A percentile compares a stretch with the other conserved stretches of the same genome.
Evolutionary conservation across 164 flowering plant genomes (phyloP).

Genomic region (Warburgia ugandensis): DNA sequence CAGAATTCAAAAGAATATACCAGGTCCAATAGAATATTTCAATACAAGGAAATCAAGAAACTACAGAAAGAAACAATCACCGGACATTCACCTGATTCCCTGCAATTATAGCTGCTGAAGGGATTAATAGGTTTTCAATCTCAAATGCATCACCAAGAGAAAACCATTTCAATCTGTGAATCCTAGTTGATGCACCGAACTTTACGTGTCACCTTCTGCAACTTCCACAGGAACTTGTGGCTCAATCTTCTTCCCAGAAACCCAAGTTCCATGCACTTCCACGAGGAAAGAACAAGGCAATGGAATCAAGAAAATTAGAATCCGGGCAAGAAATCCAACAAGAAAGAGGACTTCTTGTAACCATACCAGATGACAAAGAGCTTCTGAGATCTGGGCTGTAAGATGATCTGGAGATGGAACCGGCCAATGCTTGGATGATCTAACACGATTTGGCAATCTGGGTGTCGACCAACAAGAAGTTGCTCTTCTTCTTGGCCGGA

Average conservation of each 20-base stretch:
- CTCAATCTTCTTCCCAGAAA: slow-evolving; percentile 58
- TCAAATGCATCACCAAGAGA: slow-evolving; percentile 54
- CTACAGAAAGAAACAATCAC: slow-evolving; percentile 21
- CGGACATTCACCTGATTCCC: slow-evolving; percentile 21
- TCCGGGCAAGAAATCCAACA: background rate
- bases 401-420: slow-evolving; percentile 70
- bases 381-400: slow-evolving; percentile 35
- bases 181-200: slow-evolving; percentile 75
- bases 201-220: slow-evolving; percentile 66
- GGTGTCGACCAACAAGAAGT: slow-evolving; percentile 81
- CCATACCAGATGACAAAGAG: slow-evolving; percentile 66
- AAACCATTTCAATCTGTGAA: slow-evolving; percentile 75
- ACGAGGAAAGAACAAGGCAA: too few species aligned
- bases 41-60: background rate
- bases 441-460: slow-evolving; percentile 68
- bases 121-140: slow-evolving; percentile 35
- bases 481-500: slow-evolving; percentile 30
- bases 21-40: too few species aligned
- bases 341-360: background rate
- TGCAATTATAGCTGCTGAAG: slow-evolving; percentile 13
- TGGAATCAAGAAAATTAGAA: slow-evolving; percentile 2
- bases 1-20: too few species aligned
- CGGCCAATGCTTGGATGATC: slow-evolving; percentile 95
- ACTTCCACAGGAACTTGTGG: slow-evolving; percentile 44
- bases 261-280: slow-evolving; percentile 97